Evolutionary conservation across 768 basidiomycete genomes (phyloP).

Genomic region (Agrocybe praecox): DNA sequence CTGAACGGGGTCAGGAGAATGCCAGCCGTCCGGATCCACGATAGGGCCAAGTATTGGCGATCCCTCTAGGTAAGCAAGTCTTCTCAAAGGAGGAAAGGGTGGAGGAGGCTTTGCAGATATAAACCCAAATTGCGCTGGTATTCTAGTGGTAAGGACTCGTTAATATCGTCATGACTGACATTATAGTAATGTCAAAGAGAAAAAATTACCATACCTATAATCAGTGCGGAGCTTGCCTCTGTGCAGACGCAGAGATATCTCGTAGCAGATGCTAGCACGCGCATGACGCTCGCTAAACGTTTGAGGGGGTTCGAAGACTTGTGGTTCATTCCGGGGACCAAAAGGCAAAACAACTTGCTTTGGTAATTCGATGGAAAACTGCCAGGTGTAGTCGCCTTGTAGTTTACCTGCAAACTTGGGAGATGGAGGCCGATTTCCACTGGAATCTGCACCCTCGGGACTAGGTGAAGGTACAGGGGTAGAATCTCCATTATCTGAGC

Average conservation of each 20-base stretch:
- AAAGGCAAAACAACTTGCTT: constrained; percentile 28
- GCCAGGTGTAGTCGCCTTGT: constrained; percentile 36
- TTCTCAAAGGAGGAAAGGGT: constrained; percentile 32
- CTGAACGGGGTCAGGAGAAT: constrained; percentile 23
- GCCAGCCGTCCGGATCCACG: constrained; percentile 43
- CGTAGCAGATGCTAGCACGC: constrained; percentile 38
- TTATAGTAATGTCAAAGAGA: background rate
- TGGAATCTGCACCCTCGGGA: background rate
- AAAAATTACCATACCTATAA: constrained; percentile 27
- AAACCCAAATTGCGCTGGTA: constrained; percentile 31
- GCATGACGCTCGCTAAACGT: constrained; percentile 40
- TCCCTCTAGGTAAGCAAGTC: constrained; percentile 36
- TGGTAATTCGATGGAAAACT: constrained; percentile 42
- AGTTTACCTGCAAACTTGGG: constrained; percentile 29
- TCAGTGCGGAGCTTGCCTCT: constrained; percentile 32
- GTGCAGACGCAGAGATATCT: constrained; percentile 31
- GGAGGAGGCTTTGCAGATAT: constrained; percentile 33
- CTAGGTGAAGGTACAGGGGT: background rate
- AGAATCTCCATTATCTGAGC: background rate
- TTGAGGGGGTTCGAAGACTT: constrained; percentile 35
- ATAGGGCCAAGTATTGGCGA: constrained; percentile 36
- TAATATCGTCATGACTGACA: background rate
- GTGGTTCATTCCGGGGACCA: constrained; percentile 16
- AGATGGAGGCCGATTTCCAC: background rate
- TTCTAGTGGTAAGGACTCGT: constrained; percentile 18